These are phyloP conservation scores for Leucoagaricus sp. DNA, from an alignment of 1,284 basidiomycete genomes.

Conservation along the genomic window DNA sequence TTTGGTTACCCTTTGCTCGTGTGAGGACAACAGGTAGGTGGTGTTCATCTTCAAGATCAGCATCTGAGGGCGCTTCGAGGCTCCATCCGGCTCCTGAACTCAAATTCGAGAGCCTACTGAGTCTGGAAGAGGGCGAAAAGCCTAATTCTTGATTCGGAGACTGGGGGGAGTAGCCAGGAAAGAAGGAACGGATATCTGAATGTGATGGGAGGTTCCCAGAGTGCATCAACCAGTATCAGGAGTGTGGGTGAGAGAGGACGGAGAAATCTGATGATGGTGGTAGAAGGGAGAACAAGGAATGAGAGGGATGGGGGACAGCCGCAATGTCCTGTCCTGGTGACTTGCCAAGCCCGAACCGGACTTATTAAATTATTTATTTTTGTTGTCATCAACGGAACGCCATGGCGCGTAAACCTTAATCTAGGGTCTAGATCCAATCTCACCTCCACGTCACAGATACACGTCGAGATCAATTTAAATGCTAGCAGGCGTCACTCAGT, in stretches of 20 bases:
- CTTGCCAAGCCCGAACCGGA: conserved; percentile 10
- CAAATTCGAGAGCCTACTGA: conserved; percentile 3
- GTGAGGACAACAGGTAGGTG: conserved; percentile 21
- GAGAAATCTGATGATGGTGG: conserved; percentile 21
- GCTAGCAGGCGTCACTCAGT: too few species aligned
- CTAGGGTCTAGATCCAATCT: conserved; percentile 26
- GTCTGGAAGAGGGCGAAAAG: conserved; percentile 3
- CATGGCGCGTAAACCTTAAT: conserved; percentile 1
- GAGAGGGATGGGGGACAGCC: conserved; percentile 1
- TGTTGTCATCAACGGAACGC: conserved; percentile 16
- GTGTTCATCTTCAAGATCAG: conserved; percentile 22
- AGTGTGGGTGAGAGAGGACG: conserved; percentile 5
- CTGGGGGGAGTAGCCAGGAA: background rate
- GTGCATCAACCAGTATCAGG: conserved; percentile 26
- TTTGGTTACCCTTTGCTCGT: conserved; percentile 15
- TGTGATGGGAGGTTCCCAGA: conserved; percentile 21
- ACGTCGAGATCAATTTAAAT: conserved; percentile 18
- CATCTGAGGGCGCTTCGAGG: conserved; percentile 10
- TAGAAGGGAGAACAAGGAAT: conserved; percentile 15
- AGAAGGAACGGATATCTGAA: conserved; percentile 2
- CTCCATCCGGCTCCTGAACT: conserved; percentile 7
- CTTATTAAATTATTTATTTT: conserved; percentile 14
- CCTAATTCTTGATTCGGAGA: background rate
- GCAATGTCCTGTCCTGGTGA: conserved; percentile 10
- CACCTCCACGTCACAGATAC: conserved; percentile 33